Percentiles rank a stretch among this genome's conserved stretches.
phyloP scores from a whole-genome alignment of 2,329 filamentous ascomycete genomes.

The Akanthomyces uredinophilus region DNA sequence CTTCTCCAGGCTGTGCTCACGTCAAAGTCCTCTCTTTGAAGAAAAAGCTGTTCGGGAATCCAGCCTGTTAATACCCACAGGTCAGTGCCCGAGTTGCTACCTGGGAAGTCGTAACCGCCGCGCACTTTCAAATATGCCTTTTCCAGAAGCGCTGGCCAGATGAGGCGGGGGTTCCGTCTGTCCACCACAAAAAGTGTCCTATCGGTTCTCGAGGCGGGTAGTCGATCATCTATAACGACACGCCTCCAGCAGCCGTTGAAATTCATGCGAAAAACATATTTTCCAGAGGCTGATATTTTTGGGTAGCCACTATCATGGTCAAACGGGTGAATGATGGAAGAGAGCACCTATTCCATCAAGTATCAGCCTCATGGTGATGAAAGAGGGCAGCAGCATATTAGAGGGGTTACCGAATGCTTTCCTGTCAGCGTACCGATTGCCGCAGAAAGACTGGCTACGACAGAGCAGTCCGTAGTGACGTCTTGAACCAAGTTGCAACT shows the following conservation, averaged over 20 bases:
- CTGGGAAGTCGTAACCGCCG: conserved; percentile 95
- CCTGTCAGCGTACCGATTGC: conserved; percentile 65
- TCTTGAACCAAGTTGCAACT: conserved; percentile 88
- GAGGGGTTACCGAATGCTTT: conserved; percentile 54
- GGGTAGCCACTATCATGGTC: conserved; percentile 55
- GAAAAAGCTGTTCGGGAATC: conserved; percentile 92
- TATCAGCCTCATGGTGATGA: not conserved
- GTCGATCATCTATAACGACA: conserved; percentile 81
- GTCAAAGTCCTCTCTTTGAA: conserved; percentile 77
- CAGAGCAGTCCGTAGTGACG: conserved; percentile 91
- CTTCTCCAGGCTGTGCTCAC: conserved; percentile 72
- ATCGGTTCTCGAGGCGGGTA: conserved; percentile 70
- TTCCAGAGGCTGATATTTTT: conserved; percentile 68
- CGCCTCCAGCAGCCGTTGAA: conserved; percentile 92
- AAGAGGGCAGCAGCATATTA: not conserved
- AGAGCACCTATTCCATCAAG: conserved; percentile 51
- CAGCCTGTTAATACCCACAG: conserved; percentile 89
- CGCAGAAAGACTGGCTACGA: conserved; percentile 91
- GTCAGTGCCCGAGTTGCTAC: conserved; percentile 94
- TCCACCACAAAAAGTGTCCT: conserved; percentile 84
- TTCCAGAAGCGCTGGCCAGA: conserved; percentile 91
- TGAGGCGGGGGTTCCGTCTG: conserved; percentile 68
- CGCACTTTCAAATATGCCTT: conserved; percentile 95
- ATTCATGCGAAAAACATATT: conserved; percentile 86
- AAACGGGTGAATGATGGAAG: conserved; percentile 70